Base-by-base conservation (phyloP, 176 grass and related monocot genomes). In the Alloteropsis semialata region DNA sequence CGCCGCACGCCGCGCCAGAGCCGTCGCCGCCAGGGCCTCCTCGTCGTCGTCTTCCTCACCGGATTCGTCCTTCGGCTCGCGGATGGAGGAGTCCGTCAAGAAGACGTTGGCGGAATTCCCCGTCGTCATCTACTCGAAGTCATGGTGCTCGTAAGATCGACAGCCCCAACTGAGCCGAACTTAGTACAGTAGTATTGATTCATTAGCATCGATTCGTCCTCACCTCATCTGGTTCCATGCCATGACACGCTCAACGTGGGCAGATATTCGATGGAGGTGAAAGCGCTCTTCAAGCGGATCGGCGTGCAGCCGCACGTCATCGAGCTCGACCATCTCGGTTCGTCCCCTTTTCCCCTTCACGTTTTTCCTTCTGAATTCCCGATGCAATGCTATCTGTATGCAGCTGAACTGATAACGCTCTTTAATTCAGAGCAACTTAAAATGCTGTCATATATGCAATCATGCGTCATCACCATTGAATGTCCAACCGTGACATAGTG, bases 71-170 rank as follows among this genome's bases (percentile, higher is more conserved):
- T 98, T 98, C 75, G 95, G 92, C 33, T 92, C 88, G 27, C 76
- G 92, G 74, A 84, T 98, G 88, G 92, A 98, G 92, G 92, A 93
- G n/a, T 88, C 88, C 28, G 88, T 95, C 60, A 94, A 86, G 84
- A 90, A 73, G 61, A 98, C 90, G 69, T 69, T 91, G 64, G 54
- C 79, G 4, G 92, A 91, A 28, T 86, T 93, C 84, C 92, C 90
- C 72, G 54, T 95, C 32, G 92, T 98, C 68, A 89, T 98, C 86
- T 98, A 93, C 82, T 98, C 92, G 86, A 95, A 98, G 84, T 91
- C 90, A 5, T 95, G 95, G 95, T 98, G 95, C 84, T 98, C 88
- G 95, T 98, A 88, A 94, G 92, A 74, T 28, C 21, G 29, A 19
- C 19, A 54, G 19, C 4, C 66, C 42, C 72, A 5, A 46, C 71